phyloP scores from a whole-genome alignment of 1,139 yeast species.

The Magnusiomyces clavatus region DNA sequence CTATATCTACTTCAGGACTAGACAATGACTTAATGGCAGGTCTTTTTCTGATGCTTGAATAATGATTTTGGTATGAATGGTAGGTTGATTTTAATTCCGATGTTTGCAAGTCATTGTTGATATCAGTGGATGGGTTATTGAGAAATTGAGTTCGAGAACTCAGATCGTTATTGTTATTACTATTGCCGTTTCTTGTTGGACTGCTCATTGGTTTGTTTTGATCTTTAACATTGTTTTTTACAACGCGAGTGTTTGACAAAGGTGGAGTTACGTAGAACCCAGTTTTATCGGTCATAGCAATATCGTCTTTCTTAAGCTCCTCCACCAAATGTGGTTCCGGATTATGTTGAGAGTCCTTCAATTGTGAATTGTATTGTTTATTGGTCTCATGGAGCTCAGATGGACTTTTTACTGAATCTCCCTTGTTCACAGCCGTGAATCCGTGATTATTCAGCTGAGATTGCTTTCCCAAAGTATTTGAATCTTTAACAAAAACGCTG shows the following conservation, averaged over 20 bases:
- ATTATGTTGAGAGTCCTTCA: too few relatives aligned
- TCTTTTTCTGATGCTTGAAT: too few relatives aligned
- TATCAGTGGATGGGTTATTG: not conserved
- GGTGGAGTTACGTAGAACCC: conserved; percentile 5
- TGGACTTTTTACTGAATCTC: not conserved
- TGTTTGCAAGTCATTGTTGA: not conserved
- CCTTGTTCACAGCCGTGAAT: not conserved
- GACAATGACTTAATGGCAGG: not conserved
- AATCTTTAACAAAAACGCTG: too few relatives aligned
- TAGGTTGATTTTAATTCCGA: too few relatives aligned
- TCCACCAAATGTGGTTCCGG: too few relatives aligned
- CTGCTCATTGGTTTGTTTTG: conserved; percentile 2
- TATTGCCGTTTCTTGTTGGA: conserved; percentile 1
- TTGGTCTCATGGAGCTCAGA: too few relatives aligned
- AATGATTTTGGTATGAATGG: too few relatives aligned
- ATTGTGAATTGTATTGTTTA: too few relatives aligned
- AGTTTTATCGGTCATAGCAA: too few relatives aligned
- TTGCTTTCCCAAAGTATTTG: too few relatives aligned
- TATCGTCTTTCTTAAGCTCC: too few relatives aligned
- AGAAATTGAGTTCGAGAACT: not conserved
- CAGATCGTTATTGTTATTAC: not conserved
- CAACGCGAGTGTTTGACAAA: not conserved
- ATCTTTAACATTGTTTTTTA: conserved; percentile 4
- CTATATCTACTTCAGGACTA: not conserved
- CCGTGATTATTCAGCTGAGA: not conserved